Evolutionary conservation across 2,329 filamentous ascomycete genomes (phyloP).

Genomic region (Ilyonectria robusta): DNA sequence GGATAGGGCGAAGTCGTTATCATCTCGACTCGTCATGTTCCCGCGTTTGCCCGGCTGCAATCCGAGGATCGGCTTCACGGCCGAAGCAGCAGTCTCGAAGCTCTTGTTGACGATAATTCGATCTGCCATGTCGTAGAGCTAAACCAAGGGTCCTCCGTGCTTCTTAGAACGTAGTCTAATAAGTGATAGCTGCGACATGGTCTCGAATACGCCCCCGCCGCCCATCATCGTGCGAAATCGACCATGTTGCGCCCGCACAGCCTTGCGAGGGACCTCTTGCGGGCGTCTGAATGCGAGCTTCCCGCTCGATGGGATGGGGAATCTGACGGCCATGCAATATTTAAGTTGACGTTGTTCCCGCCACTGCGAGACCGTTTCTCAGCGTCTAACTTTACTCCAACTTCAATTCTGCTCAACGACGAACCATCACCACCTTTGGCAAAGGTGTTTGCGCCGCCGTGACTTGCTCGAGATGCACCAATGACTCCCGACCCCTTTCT

Average conservation of each 20-base stretch:
- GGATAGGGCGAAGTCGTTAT: conserved; percentile 20
- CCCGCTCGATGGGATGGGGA: conserved; percentile 40
- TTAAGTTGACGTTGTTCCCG: conserved; percentile 45
- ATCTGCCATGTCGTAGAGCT: conserved; percentile 5
- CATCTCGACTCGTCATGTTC: conserved; percentile 7
- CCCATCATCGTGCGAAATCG: conserved; percentile 32
- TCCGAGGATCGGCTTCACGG: conserved; percentile 2
- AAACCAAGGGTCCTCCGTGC: conserved; percentile 11
- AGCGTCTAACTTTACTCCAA: conserved; percentile 33
- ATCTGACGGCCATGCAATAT: conserved; percentile 39
- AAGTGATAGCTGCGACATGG: conserved; percentile 20
- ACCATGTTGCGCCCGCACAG: conserved; percentile 49
- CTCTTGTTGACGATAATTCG: background rate
- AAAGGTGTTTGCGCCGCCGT: background rate
- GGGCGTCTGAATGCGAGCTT: conserved; percentile 50
- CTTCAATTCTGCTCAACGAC: conserved; percentile 12
- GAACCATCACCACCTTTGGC: background rate
- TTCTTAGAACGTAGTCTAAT: conserved; percentile 21
- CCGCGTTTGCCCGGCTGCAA: conserved; percentile 12
- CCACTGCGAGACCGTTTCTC: conserved; percentile 12
- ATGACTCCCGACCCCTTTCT: background rate
- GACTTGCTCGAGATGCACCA: conserved; percentile 3
- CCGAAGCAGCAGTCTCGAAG: background rate
- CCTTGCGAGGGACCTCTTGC: conserved; percentile 44
- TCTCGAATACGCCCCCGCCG: conserved; percentile 26